These are phyloP conservation scores for Alternaria longipes DNA, from an alignment of 2,329 filamentous ascomycete genomes.

Conservation along the genomic window DNA sequence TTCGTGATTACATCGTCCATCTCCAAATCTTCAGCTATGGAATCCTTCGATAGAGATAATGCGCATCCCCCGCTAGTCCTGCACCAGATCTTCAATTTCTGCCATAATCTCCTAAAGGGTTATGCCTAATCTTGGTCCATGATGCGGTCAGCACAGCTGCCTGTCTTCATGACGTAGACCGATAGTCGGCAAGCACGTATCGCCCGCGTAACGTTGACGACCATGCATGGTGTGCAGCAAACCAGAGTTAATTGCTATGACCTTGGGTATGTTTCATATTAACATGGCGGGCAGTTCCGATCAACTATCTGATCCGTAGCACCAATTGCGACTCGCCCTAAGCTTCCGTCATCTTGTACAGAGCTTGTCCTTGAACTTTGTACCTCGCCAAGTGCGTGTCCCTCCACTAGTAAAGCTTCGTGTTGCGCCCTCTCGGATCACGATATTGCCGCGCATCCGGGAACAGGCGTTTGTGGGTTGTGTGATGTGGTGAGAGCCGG, in stretches of 20 bases:
- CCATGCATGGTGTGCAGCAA: constrained; percentile 2
- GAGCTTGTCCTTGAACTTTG: constrained; percentile 1
- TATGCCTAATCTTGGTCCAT: constrained; percentile 7
- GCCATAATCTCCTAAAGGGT: constrained; percentile 7
- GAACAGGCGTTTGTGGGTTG: constrained; percentile 17
- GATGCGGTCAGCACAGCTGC: constrained; percentile 6
- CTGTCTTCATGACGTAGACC: constrained; percentile 13
- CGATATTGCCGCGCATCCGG: constrained; percentile 12
- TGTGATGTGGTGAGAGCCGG: background rate
- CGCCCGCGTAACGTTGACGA: background rate
- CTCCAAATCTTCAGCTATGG: background rate
- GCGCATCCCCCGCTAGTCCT: constrained; percentile 8
- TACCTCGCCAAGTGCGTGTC: constrained; percentile 16
- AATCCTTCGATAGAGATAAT: constrained; percentile 5
- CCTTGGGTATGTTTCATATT: constrained; percentile 9
- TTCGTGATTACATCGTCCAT: background rate
- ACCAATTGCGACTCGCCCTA: constrained; percentile 7
- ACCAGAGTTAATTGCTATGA: background rate
- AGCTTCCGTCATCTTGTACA: background rate
- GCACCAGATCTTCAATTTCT: constrained; percentile 12
- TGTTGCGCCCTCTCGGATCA: constrained; percentile 17
- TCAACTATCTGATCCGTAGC: background rate
- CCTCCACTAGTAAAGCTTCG: constrained; percentile 23
- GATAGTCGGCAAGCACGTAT: constrained; percentile 4
- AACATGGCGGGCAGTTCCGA: constrained; percentile 7